Base-by-base conservation (phyloP, 148 eudicot genomes). In the Spergularia bocconei region DNA sequence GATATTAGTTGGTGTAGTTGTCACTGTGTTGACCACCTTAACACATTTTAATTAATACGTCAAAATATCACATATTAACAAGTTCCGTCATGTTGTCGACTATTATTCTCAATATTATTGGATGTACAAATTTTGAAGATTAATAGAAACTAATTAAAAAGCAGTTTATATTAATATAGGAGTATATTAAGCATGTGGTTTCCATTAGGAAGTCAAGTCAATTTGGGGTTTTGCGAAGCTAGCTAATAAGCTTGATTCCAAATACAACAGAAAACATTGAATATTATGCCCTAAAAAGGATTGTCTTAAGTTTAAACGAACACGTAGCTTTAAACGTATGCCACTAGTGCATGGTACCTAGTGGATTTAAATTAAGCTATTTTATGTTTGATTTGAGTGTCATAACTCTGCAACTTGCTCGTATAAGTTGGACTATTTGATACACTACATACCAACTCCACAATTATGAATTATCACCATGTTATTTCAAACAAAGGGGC, bases 391-490 rank as follows among this genome's bases (percentile, higher is more conserved):
- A n/a, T 17, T 61, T 73, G 67, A 29, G 47, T 8, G 29, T 29
- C 47, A 52, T 74, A 21, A 21, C 3, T 36, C 41, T 25, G 69
- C 75, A 77, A 77, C 61, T 77, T 77, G 73, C 11, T 25, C 10
- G 17, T 21, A 69, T 29, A 41, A 48, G 14, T 73, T 63, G 68
- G 76, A 73, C 55, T 73, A 73, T 73, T 44, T 50, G 69, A n/a
- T 59, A 73, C 29, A 15, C 7, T 50, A 74, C n/a, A n/a, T n/a
- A n/a, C 69, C 78, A 36, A 64, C 77, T 75, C 70, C 63, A 56
- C 44, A 56, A 75, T 58, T n/a, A 50, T 74, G 2, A 29, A 29
- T 29, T 23, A 20, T 23, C 36, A 44, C 33, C 41, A 23, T 48
- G 3, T 65, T 17, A 52, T 53, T 63, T 50, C 50, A 62, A 74